Evolutionary conservation across 2,329 filamentous ascomycete genomes (phyloP).

Genomic region (Colletotrichum sp.): DNA sequence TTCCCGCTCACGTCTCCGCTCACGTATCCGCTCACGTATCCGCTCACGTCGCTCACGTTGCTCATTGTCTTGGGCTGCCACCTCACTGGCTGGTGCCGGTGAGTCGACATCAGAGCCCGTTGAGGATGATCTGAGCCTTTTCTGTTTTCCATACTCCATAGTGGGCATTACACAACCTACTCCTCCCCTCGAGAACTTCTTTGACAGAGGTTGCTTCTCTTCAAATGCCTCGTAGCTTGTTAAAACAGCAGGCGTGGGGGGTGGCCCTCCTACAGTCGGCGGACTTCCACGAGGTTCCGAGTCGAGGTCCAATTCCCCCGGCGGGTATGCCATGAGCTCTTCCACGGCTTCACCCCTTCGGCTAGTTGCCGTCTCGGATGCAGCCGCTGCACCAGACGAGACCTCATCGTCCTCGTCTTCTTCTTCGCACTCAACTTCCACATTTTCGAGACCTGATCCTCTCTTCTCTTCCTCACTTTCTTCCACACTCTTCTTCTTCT

Average conservation of each 20-base stretch:
- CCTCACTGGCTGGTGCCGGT: too few species aligned
- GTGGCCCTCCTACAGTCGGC: not conserved
- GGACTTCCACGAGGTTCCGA: not conserved
- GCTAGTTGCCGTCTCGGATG: not conserved
- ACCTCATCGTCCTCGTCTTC: not conserved
- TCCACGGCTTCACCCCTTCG: not conserved
- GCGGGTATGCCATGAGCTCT: not conserved
- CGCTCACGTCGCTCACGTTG: too few species aligned
- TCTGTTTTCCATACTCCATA: too few species aligned
- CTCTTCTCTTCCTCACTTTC: not conserved
- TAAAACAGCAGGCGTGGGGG: not conserved
- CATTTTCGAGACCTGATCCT: accelerated
- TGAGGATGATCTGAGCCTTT: too few species aligned
- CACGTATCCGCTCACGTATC: too few species aligned
- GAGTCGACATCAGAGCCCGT: too few species aligned
- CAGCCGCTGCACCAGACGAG: accelerated
- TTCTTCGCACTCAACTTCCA: not conserved
- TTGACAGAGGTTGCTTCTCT: not conserved
- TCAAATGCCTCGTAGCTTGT: not conserved
- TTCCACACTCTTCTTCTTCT: not conserved
- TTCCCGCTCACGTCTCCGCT: too few species aligned
- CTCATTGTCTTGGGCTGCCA: too few species aligned
- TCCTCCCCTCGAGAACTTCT: too few species aligned
- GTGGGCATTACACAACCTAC: too few species aligned
- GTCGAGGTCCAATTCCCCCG: not conserved